A percentile compares a stretch with the other conserved stretches of the same genome.
Evolutionary conservation across 257 asterid genomes (phyloP).

Genomic region (Scutellaria minor): DNA sequence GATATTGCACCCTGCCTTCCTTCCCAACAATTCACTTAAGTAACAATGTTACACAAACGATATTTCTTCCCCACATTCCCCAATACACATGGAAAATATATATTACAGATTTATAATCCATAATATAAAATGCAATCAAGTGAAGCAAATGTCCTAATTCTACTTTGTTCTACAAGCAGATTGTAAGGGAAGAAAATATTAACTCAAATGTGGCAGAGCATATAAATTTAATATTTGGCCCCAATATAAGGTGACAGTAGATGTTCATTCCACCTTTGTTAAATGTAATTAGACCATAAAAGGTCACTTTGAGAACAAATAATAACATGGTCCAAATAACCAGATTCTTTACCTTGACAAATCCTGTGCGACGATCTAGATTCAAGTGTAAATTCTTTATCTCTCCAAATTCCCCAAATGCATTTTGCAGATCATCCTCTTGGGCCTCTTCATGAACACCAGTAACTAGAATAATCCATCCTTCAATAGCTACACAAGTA

Average conservation of each 20-base stretch:
- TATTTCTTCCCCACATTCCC: neutral
- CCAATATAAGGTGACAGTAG: neutral
- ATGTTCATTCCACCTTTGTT: neutral
- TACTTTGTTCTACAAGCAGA: neutral
- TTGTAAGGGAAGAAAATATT: neutral
- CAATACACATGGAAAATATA: too few relatives aligned
- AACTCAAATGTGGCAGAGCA: neutral
- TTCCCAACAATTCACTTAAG: neutral
- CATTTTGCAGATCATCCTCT: slow-evolving; percentile 83
- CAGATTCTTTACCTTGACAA: slow-evolving; percentile 73
- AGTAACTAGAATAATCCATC: slow-evolving; percentile 95
- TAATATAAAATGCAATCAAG: neutral
- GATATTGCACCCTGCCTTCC: neutral
- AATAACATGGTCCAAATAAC: neutral
- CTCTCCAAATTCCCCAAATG: slow-evolving; percentile 89
- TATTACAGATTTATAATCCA: neutral
- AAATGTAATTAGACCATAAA: too few relatives aligned
- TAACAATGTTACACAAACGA: neutral
- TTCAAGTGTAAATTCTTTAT: slow-evolving; percentile 94
- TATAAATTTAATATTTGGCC: neutral
- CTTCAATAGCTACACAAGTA: slow-evolving; percentile 85
- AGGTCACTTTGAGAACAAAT: neutral
- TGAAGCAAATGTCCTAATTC: neutral
- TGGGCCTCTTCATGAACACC: slow-evolving; percentile 98
- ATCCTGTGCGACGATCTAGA: slow-evolving; percentile 98